Percentiles rank a stretch among this genome's conserved stretches.
These are phyloP conservation scores for Tricladium varicosporioides DNA, from an alignment of 2,329 filamentous ascomycete species.

Conservation along the genomic window DNA sequence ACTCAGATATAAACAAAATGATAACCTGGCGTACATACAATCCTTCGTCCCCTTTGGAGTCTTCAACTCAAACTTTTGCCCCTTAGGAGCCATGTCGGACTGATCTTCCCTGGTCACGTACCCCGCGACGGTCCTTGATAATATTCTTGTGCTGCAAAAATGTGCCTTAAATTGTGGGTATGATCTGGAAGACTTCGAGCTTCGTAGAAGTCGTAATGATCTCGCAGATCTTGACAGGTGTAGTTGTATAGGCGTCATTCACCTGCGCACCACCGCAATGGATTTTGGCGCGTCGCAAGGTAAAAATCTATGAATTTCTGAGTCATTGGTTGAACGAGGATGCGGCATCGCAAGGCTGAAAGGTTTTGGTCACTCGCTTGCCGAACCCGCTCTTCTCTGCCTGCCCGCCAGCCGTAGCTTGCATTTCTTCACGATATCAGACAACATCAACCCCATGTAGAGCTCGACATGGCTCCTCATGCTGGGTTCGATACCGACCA, in stretches of 20 bases:
- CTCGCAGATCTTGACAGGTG: constrained; percentile 30
- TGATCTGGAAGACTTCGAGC: constrained; percentile 6
- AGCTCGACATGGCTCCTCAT: constrained; percentile 66
- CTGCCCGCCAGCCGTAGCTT: not conserved
- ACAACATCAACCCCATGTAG: constrained; percentile 41
- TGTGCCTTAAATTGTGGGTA: constrained; percentile 10
- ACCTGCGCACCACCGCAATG: constrained; percentile 18
- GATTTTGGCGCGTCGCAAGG: constrained; percentile 10
- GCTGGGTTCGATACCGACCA: constrained; percentile 71
- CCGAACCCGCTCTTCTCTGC: not conserved
- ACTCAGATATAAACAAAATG: constrained; percentile 7
- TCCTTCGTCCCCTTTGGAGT: constrained; percentile 90
- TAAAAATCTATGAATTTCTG: constrained; percentile 23
- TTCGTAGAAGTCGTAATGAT: constrained; percentile 26
- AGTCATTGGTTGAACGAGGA: constrained; percentile 28
- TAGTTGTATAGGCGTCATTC: constrained; percentile 30
- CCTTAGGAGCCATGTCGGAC: constrained; percentile 38
- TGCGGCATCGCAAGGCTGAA: constrained; percentile 23
- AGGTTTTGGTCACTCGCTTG: constrained; percentile 9
- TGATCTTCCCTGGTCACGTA: constrained; percentile 19
- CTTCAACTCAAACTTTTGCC: constrained; percentile 68
- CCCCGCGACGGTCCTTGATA: constrained; percentile 21
- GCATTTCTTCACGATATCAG: constrained; percentile 5
- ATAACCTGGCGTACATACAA: constrained; percentile 45
- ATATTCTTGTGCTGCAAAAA: constrained; percentile 18